Base-by-base conservation (phyloP, 1,284 basidiomycete genomes). In the Baeospora myosura region DNA sequence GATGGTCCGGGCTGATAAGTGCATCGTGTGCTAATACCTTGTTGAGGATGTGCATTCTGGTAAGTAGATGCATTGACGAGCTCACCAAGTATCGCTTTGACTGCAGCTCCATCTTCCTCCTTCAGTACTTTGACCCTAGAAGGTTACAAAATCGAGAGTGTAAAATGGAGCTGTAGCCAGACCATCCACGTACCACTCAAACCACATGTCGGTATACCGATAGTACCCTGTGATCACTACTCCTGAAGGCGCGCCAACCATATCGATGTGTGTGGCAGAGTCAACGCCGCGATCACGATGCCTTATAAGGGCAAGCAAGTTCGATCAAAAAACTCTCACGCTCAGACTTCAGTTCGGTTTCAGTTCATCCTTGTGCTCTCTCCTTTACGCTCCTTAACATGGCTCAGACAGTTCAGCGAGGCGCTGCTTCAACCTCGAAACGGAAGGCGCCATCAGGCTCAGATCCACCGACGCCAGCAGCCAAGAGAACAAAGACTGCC, bases 171-270 rank as follows among this genome's bases (percentile, higher is more conserved):
- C 22, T 30, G n/a, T 28, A 14, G 26, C 26, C 26, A 8, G n/a
- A 28, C 8, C 32, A 34, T 12, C 11, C 12, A 10, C 23, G 6
- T 36, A 45, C 48, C 48, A 47, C 30, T 45, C 69, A 38, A 78
- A 87, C 71, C 76, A 81, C 38, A 88, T 81, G 58, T 88, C 85
- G 0, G 83, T 85, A 57, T 80, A 88, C 37, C 85, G 67, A 57
- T 88, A 88, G 55, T 81, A 88, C 3, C 86, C 86, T 48, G 72
- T 76, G 33, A 80, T n/a, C n/a, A n/a, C n/a, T n/a, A n/a, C n/a
- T n/a, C n/a, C n/a, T n/a, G n/a, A n/a, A n/a, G n/a, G n/a, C n/a
- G n/a, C n/a, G n/a, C n/a, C n/a, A n/a, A n/a, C n/a, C n/a, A n/a
- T n/a, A n/a, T n/a, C n/a, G n/a, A n/a, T n/a, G n/a, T n/a, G n/a